Evolutionary conservation across 805 yeast species (phyloP).

Genomic region (Saccharomycopsis selenospora): DNA sequence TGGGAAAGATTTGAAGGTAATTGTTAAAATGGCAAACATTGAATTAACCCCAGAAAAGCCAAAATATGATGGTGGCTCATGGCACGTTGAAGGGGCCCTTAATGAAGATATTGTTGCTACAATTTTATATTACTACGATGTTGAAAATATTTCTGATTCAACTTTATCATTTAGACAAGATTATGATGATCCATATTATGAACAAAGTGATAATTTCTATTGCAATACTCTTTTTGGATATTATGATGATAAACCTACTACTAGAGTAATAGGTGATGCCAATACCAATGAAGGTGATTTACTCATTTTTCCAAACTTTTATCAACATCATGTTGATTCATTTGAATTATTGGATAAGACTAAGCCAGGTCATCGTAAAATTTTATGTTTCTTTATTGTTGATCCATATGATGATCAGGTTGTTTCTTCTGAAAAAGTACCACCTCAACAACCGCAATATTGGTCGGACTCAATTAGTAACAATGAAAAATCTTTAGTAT

Average conservation of each 20-base stretch:
- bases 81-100: conserved; percentile 39
- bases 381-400: conserved; percentile 35
- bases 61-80: conserved; percentile 33
- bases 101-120: conserved; percentile 39
- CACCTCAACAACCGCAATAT: conserved; percentile 31
- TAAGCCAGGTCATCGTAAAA: conserved; percentile 34
- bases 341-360: conserved; percentile 32
- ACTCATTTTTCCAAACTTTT: conserved; percentile 34
- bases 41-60: conserved; percentile 37
- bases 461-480: conserved; percentile 28
- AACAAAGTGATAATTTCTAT: conserved; percentile 29
- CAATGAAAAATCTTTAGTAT: conserved; percentile 7
- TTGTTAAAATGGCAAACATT: conserved; percentile 35
- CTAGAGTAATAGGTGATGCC: conserved; percentile 27
- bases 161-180: conserved; percentile 29
- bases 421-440: conserved; percentile 29
- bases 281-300: conserved; percentile 27
- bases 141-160: conserved; percentile 34
- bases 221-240: conserved; percentile 28
- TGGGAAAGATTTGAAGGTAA: conserved; percentile 29
- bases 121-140: conserved; percentile 34
- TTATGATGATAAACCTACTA: conserved; percentile 28
- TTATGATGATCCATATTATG: conserved; percentile 31
- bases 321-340: conserved; percentile 35
- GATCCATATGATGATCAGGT: conserved; percentile 32